phyloP scores from a whole-genome alignment of 2,329 filamentous ascomycete species.

The Cryoendolithus antarcticus region DNA sequence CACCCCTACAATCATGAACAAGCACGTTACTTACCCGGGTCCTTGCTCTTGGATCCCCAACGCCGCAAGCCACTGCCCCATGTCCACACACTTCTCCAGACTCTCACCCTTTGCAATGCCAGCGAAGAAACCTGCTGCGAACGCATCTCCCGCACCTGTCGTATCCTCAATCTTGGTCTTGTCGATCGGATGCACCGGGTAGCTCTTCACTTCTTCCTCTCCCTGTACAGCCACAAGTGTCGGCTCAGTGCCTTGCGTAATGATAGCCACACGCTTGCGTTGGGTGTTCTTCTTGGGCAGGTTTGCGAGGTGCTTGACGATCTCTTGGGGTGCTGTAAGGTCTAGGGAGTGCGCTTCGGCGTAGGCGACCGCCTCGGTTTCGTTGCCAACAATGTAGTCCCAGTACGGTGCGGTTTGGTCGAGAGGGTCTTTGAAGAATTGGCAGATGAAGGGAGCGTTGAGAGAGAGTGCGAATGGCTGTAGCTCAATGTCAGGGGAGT shows the following conservation, averaged over 20 bases:
- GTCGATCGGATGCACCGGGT: constrained; percentile 68
- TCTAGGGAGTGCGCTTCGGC: constrained; percentile 65
- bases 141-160: constrained; percentile 90
- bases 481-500: not conserved
- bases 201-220: constrained; percentile 54
- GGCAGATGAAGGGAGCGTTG: constrained; percentile 86
- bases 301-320: constrained; percentile 73
- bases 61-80: constrained; percentile 92
- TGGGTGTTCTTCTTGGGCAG: constrained; percentile 84
- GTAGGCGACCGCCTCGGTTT: constrained; percentile 84
- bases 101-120: constrained; percentile 76
- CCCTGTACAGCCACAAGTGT: constrained; percentile 66
- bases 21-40: constrained; percentile 86
- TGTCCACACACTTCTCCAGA: constrained; percentile 67
- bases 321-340: constrained; percentile 67
- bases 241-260: constrained; percentile 89
- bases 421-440: constrained; percentile 95
- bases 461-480: constrained; percentile 74
- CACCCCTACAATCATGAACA: too few relatives aligned
- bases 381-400: constrained; percentile 94
- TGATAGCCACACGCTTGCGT: constrained; percentile 73
- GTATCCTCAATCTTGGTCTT: constrained; percentile 80
- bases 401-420: constrained; percentile 81
- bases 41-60: constrained; percentile 91
- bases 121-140: constrained; percentile 86